A percentile compares a stretch with the other conserved stretches of the same genome.
Evolutionary conservation across 2,329 filamentous ascomycete genomes (phyloP).

Genomic region (Pseudogymnoascus sp.): DNA sequence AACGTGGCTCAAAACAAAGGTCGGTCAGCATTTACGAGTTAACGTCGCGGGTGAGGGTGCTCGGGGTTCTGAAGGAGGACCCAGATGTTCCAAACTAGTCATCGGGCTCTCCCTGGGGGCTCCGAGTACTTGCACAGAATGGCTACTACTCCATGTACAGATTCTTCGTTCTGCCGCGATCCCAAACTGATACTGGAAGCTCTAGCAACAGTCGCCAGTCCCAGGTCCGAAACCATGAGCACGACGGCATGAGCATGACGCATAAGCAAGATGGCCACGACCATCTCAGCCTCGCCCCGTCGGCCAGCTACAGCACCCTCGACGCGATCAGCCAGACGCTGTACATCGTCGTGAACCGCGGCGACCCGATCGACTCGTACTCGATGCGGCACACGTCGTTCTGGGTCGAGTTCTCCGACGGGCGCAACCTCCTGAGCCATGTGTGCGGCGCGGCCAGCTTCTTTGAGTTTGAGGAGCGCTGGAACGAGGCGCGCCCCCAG

Average conservation of each 20-base stretch:
- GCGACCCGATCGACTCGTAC: conserved; percentile 9
- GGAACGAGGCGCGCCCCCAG: conserved; percentile 3
- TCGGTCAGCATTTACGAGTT: conserved; percentile 5
- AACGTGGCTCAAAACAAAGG: not conserved
- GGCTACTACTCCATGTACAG: not conserved
- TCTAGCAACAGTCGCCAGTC: conserved; percentile 1
- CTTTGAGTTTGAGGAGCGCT: conserved; percentile 10
- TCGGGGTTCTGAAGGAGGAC: not conserved
- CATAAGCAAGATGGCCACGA: not conserved
- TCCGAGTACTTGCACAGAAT: not conserved
- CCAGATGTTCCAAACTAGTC: not conserved
- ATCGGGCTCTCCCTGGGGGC: not conserved
- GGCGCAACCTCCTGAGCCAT: conserved; percentile 9
- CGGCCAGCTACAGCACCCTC: not conserved
- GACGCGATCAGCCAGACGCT: conserved; percentile 5
- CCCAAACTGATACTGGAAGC: conserved; percentile 2
- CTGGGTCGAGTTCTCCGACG: conserved; percentile 8
- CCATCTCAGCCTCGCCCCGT: not conserved
- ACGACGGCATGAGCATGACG: not conserved
- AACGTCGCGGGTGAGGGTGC: not conserved
- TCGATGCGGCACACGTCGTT: conserved; percentile 9
- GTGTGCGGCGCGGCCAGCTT: conserved; percentile 6
- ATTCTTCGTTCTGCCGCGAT: not conserved
- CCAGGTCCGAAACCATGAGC: not conserved
- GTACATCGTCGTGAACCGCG: conserved; percentile 2